Evolutionary conservation across 1,284 basidiomycete species (phyloP).

Genomic region (Tausonia pullulans): DNA sequence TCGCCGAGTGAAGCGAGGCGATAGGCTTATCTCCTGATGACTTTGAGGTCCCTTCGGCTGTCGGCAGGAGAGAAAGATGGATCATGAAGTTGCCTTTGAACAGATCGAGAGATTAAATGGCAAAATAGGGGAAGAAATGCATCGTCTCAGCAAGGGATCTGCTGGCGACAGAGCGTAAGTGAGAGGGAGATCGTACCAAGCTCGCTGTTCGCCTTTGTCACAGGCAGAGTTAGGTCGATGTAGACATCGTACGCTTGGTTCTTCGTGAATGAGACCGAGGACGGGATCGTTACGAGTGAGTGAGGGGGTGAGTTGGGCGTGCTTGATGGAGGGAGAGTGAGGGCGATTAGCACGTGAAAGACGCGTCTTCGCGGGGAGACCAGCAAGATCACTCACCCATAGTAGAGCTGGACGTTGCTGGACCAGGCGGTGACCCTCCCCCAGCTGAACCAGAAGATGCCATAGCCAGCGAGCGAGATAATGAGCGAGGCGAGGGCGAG

Average conservation of each 20-base stretch:
- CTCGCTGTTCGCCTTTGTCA: constrained; percentile 1
- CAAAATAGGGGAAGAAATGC: not conserved
- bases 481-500: not conserved
- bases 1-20: not conserved
- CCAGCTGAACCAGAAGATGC: constrained; percentile 11
- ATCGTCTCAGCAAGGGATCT: too few species aligned
- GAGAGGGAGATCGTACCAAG: not conserved
- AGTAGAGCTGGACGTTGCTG: not conserved
- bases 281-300: not conserved
- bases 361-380: too few species aligned
- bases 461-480: not conserved
- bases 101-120: not conserved
- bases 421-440: not conserved
- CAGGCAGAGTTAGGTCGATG: constrained; percentile 4
- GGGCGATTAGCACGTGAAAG: too few species aligned
- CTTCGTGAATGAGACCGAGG: not conserved
- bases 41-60: not conserved
- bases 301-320: not conserved
- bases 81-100: constrained; percentile 6
- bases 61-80: not conserved
- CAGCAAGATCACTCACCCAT: not conserved
- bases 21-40: not conserved
- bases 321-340: not conserved
- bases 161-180: not conserved
- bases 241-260: constrained; percentile 6